A percentile compares a stretch with the other conserved stretches of the same genome.
These are phyloP conservation scores for Cladophialophora chaetospira DNA, from an alignment of 2,329 filamentous ascomycete genomes.

Conservation along the genomic window DNA sequence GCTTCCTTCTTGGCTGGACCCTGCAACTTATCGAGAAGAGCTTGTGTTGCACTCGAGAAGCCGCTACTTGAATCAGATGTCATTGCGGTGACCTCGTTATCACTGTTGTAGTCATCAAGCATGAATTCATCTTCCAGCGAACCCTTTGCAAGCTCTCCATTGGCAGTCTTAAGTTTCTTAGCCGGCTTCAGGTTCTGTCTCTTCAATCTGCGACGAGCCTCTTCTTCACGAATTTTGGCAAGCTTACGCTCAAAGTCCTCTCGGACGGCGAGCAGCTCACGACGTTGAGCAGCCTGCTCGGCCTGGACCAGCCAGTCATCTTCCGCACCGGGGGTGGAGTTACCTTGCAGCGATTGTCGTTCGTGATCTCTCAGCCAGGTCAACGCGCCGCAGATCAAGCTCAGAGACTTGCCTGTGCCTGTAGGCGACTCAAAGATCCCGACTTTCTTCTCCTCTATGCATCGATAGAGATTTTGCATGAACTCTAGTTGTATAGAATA, in stretches of 20 bases:
- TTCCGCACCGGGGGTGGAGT: constrained; percentile 61
- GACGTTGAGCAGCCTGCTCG: constrained; percentile 67
- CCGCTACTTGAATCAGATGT: constrained; percentile 43
- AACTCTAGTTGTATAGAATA: constrained; percentile 87
- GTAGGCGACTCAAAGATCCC: constrained; percentile 94
- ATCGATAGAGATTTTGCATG: constrained; percentile 79
- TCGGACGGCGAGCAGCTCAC: constrained; percentile 66
- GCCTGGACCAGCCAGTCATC: constrained; percentile 84
- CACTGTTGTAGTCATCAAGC: constrained; percentile 73
- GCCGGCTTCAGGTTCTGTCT: constrained; percentile 6
- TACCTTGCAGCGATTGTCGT: constrained; percentile 40
- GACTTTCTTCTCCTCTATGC: constrained; percentile 76
- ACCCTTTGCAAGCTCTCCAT: not conserved
- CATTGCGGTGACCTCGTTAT: constrained; percentile 49
- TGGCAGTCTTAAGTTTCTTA: constrained; percentile 19
- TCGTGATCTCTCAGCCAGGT: constrained; percentile 91
- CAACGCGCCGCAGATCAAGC: constrained; percentile 82
- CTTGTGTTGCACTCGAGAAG: constrained; percentile 73
- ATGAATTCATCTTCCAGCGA: constrained; percentile 69
- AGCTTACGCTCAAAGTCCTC: constrained; percentile 69
- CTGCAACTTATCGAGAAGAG: constrained; percentile 69
- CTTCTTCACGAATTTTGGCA: constrained; percentile 21
- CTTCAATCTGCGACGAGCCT: constrained; percentile 15
- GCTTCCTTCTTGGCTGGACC: constrained; percentile 44
- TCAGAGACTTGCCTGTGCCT: constrained; percentile 88